These are phyloP conservation scores for Pestalotiopsis sp. DNA, from an alignment of 2,329 filamentous ascomycete species.

Conservation along the genomic window DNA sequence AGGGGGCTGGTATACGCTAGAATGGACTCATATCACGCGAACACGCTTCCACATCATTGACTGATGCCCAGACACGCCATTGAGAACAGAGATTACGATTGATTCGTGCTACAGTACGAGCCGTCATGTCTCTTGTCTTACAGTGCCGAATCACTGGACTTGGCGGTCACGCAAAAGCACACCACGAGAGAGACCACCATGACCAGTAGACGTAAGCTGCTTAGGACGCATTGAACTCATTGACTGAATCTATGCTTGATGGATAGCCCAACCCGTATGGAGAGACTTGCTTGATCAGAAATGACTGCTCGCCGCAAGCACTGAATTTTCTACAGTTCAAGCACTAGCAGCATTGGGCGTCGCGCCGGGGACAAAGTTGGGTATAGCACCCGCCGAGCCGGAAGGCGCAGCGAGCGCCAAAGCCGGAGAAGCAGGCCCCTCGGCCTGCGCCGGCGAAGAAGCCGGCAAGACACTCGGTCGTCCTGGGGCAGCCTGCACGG, in stretches of 20 bases:
- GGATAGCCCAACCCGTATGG: accelerated
- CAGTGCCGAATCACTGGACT: background rate
- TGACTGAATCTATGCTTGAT: background rate
- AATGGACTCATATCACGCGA: slow-evolving; percentile 9
- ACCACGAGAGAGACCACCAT: background rate
- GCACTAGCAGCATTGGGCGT: background rate
- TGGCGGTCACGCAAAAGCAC: background rate
- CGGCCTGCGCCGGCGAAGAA: background rate
- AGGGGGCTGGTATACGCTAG: background rate
- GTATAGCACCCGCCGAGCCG: background rate
- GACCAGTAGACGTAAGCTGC: background rate
- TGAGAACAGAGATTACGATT: background rate
- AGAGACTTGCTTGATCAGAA: background rate
- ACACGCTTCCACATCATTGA: background rate
- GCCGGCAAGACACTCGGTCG: background rate
- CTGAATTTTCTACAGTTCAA: background rate
- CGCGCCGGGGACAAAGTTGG: slow-evolving; percentile 7
- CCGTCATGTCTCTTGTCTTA: background rate
- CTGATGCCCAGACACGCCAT: background rate
- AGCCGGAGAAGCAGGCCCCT: background rate
- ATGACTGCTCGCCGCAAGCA: background rate
- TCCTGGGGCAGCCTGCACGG: background rate
- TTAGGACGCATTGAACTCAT: background rate
- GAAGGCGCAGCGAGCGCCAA: background rate
- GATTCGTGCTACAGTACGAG: background rate